These are phyloP conservation scores for Diplocarpon rosae DNA, from an alignment of 2,329 filamentous ascomycete genomes.

Conservation along the genomic window DNA sequence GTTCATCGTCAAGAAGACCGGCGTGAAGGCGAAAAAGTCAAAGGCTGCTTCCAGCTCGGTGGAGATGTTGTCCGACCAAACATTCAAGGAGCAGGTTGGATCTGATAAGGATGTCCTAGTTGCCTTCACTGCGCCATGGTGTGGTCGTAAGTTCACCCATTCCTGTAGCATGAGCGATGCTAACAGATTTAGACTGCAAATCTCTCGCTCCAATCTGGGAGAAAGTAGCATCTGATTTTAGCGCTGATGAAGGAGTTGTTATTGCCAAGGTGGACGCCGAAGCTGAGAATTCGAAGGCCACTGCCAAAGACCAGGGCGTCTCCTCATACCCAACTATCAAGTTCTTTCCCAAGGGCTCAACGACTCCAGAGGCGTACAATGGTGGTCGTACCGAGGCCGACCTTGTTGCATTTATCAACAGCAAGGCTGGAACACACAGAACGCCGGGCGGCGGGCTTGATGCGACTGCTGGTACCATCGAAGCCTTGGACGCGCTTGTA, in stretches of 20 bases:
- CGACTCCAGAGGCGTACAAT: slow-evolving; percentile 58
- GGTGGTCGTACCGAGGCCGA: slow-evolving; percentile 67
- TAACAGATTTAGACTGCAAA: slow-evolving; percentile 72
- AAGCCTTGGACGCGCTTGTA: slow-evolving; percentile 65
- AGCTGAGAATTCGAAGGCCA: slow-evolving; percentile 70
- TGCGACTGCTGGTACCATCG: slow-evolving; percentile 69
- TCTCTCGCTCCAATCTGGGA: slow-evolving; percentile 85
- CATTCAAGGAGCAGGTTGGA: slow-evolving; percentile 69
- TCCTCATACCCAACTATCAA: slow-evolving; percentile 93
- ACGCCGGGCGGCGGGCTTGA: slow-evolving; percentile 70
- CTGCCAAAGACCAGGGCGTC: slow-evolving; percentile 65
- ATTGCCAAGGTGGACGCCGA: slow-evolving; percentile 96
- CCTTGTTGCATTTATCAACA: slow-evolving; percentile 74
- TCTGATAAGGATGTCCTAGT: slow-evolving; percentile 83
- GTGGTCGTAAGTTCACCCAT: slow-evolving; percentile 60
- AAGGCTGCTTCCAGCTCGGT: slow-evolving; percentile 63
- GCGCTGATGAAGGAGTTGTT: slow-evolving; percentile 63
- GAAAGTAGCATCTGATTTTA: slow-evolving; percentile 70
- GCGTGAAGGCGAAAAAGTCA: slow-evolving; percentile 66
- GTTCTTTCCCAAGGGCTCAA: slow-evolving; percentile 84
- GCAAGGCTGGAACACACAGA: slow-evolving; percentile 80
- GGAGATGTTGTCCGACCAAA: slow-evolving; percentile 66
- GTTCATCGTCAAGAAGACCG: slow-evolving; percentile 82
- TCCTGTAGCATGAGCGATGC: not conserved
- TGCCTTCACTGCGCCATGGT: slow-evolving; percentile 97